Evolutionary conservation across 1,139 yeast genomes (phyloP), one percentile per base, ranked within the genome.

Genomic region (Dujonia santamariae): DNA sequence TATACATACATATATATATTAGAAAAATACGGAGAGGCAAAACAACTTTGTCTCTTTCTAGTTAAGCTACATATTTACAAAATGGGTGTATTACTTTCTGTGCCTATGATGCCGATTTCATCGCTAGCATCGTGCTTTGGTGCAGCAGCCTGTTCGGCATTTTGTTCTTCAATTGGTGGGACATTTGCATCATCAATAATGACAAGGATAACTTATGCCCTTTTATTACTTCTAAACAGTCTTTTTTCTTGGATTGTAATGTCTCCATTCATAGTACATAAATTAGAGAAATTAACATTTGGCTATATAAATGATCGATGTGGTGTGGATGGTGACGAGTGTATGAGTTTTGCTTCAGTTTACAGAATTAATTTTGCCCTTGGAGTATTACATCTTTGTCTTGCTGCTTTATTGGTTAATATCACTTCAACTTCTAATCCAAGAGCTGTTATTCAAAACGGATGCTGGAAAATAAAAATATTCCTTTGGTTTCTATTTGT

Each of bases 291-390:
- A 42, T 72, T 92, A 7, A 72, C 88, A 0, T 74, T 82, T 58
- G 86, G 88, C 27, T 75, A 77, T 45, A 73, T 82, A 43, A 81
- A 82, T 37, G 66, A 61, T 43, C 63, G 64, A 39, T 67, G 74
- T 45, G 79, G 78, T 8, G 88, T 96, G 45, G 80, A 81, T 32
- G 95, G 92, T 7, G 81, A 82, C 29, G 88, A 87, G 49, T 94
- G 98, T 63, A 78, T 79, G 29, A 95, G 97, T 37, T 94, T 92
- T 59, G 86, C 90, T 14, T 90, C 95, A 5, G 97, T 92, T 8
- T 94, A 92, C 54, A 69, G 97, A 39, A 72, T 94, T 47, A 88
- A 87, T 59, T 85, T 88, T 56, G 94, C 97, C 2, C 67, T 92
- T 15, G 98, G 96, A 1, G 36, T 80, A 35, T 62, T 88, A 42